Conservation (phyloP, 306 rosid genomes). For the Potentilla sterilis region DNA sequence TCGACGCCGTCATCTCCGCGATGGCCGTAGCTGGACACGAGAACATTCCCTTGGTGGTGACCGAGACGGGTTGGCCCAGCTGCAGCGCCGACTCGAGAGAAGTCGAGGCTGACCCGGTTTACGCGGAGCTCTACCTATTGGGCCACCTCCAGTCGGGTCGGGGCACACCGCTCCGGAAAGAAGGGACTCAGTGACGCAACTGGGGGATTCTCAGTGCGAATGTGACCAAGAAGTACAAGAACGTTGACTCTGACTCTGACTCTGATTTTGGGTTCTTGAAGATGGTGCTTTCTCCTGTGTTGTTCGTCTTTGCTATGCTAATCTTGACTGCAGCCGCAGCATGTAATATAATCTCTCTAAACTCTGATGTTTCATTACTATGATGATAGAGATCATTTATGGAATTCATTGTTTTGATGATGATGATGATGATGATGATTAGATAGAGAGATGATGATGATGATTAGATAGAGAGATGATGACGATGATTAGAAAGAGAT, state of each 20-base stretch:
- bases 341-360: too few relatives aligned
- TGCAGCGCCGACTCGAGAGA: constrained; percentile 37
- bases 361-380: too few relatives aligned
- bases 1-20: constrained; percentile 61
- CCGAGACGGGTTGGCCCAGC: constrained; percentile 95
- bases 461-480: too few relatives aligned
- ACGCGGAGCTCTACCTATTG: constrained; percentile 72
- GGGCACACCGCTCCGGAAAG: constrained; percentile 71
- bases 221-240: constrained; percentile 51
- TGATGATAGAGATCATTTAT: too few relatives aligned
- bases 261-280: too few relatives aligned
- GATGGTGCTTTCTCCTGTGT: too few relatives aligned
- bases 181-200: constrained; percentile 45
- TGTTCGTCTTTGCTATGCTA: too few relatives aligned
- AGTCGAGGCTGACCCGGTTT: constrained; percentile 57
- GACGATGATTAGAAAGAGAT: too few relatives aligned
- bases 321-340: too few relatives aligned
- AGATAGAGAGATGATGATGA: too few relatives aligned
- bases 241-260: constrained; percentile 47
- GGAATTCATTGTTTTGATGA: too few relatives aligned
- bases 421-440: too few relatives aligned
- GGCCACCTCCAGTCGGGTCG: constrained; percentile 54
- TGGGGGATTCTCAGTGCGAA: constrained; percentile 83
- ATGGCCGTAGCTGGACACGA: constrained; percentile 62
- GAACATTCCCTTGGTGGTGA: constrained; percentile 56